Conservation (phyloP, 2,329 filamentous ascomycete species). For the Metarhizium album region DNA sequence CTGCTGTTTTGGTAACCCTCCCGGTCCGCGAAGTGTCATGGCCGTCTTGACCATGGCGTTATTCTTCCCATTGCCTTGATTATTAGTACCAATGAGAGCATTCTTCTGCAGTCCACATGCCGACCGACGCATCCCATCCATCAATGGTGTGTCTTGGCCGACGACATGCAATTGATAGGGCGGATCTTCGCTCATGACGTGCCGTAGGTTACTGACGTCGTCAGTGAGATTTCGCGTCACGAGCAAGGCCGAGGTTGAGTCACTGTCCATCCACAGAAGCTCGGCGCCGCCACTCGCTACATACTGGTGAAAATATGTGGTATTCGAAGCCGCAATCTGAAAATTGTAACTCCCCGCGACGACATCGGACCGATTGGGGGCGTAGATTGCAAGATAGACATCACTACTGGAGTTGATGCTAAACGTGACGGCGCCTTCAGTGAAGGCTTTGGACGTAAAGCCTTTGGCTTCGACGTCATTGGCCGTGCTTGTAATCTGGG, state of each 20-base stretch:
- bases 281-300: slow-evolving; percentile 33
- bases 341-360: slow-evolving; percentile 65
- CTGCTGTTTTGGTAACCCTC: slow-evolving; percentile 68
- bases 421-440: slow-evolving; percentile 59
- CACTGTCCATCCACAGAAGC: slow-evolving; percentile 75
- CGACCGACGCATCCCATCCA: slow-evolving; percentile 65
- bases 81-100: slow-evolving; percentile 50
- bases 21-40: slow-evolving; percentile 59
- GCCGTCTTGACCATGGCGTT: slow-evolving; percentile 35
- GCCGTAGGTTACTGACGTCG: slow-evolving; percentile 43
- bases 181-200: slow-evolving; percentile 36
- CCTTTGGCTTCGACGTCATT: slow-evolving; percentile 21
- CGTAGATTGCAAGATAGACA: slow-evolving; percentile 67
- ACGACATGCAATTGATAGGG: slow-evolving; percentile 73
- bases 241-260: slow-evolving; percentile 66
- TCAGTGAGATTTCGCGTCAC: slow-evolving; percentile 64
- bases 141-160: slow-evolving; percentile 44
- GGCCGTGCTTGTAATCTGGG: slow-evolving; percentile 12
- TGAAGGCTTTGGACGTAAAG: slow-evolving; percentile 29
- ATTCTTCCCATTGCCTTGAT: slow-evolving; percentile 33
- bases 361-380: slow-evolving; percentile 49
- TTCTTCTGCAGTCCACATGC: slow-evolving; percentile 67
- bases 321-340: slow-evolving; percentile 71
- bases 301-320: slow-evolving; percentile 63
- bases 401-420: slow-evolving; percentile 51